Conservation (phyloP, 2,329 filamentous ascomycete genomes). For the Coniochaeta pulveracea region DNA sequence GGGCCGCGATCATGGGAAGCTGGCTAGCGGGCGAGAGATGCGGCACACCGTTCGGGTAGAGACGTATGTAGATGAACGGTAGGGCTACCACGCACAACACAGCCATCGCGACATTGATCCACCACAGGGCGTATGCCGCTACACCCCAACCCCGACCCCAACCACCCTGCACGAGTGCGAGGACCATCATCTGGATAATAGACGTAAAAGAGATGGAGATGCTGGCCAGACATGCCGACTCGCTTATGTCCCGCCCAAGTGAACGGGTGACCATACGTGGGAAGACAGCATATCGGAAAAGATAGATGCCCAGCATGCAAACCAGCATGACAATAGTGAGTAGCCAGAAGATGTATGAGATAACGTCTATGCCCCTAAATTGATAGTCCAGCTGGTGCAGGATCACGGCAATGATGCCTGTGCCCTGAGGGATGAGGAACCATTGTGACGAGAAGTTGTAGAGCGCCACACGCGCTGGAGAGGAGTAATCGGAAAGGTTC, state of each 20-base stretch:
- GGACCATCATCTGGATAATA: slow-evolving; percentile 14
- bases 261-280: slow-evolving; percentile 17
- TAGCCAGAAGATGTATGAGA: slow-evolving; percentile 25
- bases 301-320: slow-evolving; percentile 17
- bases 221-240: slow-evolving; percentile 25
- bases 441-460: slow-evolving; percentile 22
- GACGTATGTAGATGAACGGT: slow-evolving; percentile 22
- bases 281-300: slow-evolving; percentile 19
- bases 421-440: slow-evolving; percentile 26
- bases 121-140: slow-evolving; percentile 27
- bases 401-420: slow-evolving; percentile 21
- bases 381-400: slow-evolving; percentile 26
- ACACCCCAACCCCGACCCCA: slow-evolving; percentile 13
- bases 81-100: slow-evolving; percentile 18
- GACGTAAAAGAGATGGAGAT: slow-evolving; percentile 21
- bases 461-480: slow-evolving; percentile 37
- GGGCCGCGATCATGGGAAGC: slow-evolving; percentile 24
- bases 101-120: slow-evolving; percentile 22
- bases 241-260: slow-evolving; percentile 18
- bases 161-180: slow-evolving; percentile 10
- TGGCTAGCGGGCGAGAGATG: slow-evolving; percentile 20
- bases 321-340: slow-evolving; percentile 21
- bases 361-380: slow-evolving; percentile 22
- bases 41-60: slow-evolving; percentile 22
- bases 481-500: too few species aligned